Percentiles rank a stretch among this genome's conserved stretches.
Evolutionary conservation across 2,329 filamentous ascomycete genomes (phyloP).

Genomic region (Colletotrichum sp.): DNA sequence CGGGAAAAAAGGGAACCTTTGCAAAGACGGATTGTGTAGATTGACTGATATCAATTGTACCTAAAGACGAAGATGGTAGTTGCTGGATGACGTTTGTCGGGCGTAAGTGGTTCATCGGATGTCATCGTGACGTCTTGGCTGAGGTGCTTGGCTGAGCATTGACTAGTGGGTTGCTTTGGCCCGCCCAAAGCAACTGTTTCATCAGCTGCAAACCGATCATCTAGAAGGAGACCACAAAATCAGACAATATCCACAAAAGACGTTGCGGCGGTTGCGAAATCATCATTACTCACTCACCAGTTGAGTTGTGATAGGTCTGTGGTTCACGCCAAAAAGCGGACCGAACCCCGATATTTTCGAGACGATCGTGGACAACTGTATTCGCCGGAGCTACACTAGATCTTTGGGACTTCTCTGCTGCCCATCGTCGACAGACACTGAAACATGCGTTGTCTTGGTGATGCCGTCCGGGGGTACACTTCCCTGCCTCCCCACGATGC

Average conservation of each 20-base stretch:
- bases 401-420: not conserved
- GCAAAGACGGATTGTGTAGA: not conserved
- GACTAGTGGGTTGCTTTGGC: not conserved
- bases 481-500: not conserved
- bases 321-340: not conserved
- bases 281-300: not conserved
- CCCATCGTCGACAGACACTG: not conserved
- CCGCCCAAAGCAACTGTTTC: not conserved
- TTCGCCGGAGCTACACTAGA: not conserved
- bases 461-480: not conserved
- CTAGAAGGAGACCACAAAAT: not conserved
- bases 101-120: not conserved
- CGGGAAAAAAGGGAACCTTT: not conserved
- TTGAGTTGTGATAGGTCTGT: not conserved
- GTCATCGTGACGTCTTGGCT: not conserved
- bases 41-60: not conserved
- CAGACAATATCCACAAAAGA: not conserved
- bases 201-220: not conserved
- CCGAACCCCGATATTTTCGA: not conserved
- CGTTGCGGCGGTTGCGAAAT: not conserved
- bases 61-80: not conserved
- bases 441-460: constrained; percentile 9
- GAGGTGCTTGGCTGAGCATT: not conserved
- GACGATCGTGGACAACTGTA: not conserved
- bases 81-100: not conserved